Conservation (phyloP, 106 monocot species). For the Cymbidium sinense region DNA sequence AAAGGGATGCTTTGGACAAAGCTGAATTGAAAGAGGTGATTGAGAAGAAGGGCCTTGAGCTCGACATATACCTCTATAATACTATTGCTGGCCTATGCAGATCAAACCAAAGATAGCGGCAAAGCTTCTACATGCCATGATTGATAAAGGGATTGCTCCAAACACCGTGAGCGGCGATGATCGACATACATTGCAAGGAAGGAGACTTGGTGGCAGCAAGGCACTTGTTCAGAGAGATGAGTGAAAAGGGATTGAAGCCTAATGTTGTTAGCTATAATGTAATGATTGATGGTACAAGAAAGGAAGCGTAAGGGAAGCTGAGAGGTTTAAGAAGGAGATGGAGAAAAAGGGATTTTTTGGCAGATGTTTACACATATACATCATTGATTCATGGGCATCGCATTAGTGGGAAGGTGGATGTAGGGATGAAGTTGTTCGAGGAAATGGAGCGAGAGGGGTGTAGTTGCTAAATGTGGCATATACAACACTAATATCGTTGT, state of each 20-base stretch:
- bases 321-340: slow-evolving; percentile 71
- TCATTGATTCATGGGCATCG: slow-evolving; percentile 79
- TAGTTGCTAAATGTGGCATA: slow-evolving; percentile 56
- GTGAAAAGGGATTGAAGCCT: slow-evolving; percentile 33
- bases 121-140: slow-evolving; percentile 51
- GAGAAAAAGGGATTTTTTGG: slow-evolving; percentile 54
- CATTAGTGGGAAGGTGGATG: slow-evolving; percentile 46
- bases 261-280: slow-evolving; percentile 58
- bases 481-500: slow-evolving; percentile 64
- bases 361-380: slow-evolving; percentile 79
- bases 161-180: slow-evolving; percentile 65
- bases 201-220: slow-evolving; percentile 63
- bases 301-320: slow-evolving; percentile 65
- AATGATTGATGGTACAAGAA: slow-evolving; percentile 80
- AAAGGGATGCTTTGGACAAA: slow-evolving; percentile 56
- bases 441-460: slow-evolving; percentile 52
- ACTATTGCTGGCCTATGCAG: slow-evolving; percentile 54
- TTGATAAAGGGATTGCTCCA: slow-evolving; percentile 47
- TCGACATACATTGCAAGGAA: slow-evolving; percentile 62
- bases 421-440: slow-evolving; percentile 56
- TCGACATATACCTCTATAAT: slow-evolving; percentile 68
- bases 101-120: slow-evolving; percentile 33
- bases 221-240: slow-evolving; percentile 59
- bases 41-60: slow-evolving; percentile 61
- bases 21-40: slow-evolving; percentile 45